phyloP scores from a whole-genome alignment of 768 basidiomycete genomes.

The Phylloporus scabripes region DNA sequence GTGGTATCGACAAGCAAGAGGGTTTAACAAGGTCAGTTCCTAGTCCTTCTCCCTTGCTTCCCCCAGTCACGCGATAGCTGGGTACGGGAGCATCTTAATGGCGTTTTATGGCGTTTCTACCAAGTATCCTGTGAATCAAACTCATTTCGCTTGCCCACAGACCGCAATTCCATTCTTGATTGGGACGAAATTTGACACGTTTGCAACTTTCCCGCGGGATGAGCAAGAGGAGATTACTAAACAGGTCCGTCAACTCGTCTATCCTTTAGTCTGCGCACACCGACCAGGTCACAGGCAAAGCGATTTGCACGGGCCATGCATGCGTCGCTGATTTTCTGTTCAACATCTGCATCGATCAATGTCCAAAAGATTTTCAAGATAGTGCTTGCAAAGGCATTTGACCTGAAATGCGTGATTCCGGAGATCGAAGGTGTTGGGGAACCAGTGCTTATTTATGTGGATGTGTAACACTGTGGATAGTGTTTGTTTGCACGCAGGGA shows the following conservation, averaged over 20 bases:
- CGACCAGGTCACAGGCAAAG: conserved; percentile 61
- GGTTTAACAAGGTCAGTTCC: conserved; percentile 89
- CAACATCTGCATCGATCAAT: conserved; percentile 97
- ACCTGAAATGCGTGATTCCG: conserved; percentile 97
- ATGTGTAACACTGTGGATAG: conserved; percentile 38
- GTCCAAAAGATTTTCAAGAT: conserved; percentile 99
- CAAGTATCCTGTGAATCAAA: conserved; percentile 5
- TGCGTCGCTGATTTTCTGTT: conserved; percentile 98
- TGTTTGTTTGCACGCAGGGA: conserved; percentile 16
- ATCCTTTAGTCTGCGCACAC: conserved; percentile 3
- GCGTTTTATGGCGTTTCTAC: conserved; percentile 3
- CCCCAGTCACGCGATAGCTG: not conserved
- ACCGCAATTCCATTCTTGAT: conserved; percentile 98
- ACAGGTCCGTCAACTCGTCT: conserved; percentile 52
- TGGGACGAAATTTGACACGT: conserved; percentile 97
- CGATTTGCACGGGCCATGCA: conserved; percentile 99
- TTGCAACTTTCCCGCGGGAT: conserved; percentile 91
- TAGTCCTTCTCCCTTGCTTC: not conserved
- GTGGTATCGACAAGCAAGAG: conserved; percentile 98
- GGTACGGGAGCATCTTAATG: not conserved
- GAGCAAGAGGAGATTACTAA: conserved; percentile 99
- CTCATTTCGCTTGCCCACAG: conserved; percentile 38
- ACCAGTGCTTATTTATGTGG: conserved; percentile 91
- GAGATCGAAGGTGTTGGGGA: conserved; percentile 97
- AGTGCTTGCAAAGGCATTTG: conserved; percentile 94